phyloP scores from a whole-genome alignment of 139 green algal species.

The Chlamydomonas sp. region DNA sequence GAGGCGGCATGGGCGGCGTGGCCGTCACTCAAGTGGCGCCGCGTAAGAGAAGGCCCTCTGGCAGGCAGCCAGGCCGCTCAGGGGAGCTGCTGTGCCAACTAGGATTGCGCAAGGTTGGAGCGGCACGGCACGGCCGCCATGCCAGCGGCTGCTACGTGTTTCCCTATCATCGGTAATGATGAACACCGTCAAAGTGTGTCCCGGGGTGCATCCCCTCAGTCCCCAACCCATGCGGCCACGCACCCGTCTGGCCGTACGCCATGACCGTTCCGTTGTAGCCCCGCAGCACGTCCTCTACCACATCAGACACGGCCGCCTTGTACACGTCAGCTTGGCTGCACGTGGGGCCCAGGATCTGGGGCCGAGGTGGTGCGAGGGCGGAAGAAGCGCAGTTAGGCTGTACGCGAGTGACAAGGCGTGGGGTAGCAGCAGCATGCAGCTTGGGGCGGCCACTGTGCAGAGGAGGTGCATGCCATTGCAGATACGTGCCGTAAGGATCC shows the following conservation, averaged over 20 bases:
- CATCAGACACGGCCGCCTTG: slow-evolving; percentile 60
- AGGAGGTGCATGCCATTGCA: too few species aligned
- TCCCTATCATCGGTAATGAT: not conserved
- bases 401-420: too few species aligned
- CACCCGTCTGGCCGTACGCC: slow-evolving; percentile 79
- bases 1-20: not conserved
- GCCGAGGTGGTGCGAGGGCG: slow-evolving; percentile 1
- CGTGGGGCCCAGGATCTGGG: slow-evolving; percentile 61
- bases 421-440: too few species aligned
- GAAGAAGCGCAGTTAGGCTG: not conserved
- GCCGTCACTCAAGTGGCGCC: not conserved
- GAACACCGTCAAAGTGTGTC: not conserved
- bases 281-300: slow-evolving; percentile 73
- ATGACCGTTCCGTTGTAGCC: slow-evolving; percentile 91
- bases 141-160: not conserved
- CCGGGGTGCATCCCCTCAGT: not conserved
- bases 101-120: not conserved
- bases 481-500: not conserved
- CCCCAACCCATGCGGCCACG: not conserved
- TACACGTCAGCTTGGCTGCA: slow-evolving; percentile 82
- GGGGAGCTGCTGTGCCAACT: not conserved
- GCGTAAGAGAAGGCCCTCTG: not conserved
- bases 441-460: too few species aligned
- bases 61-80: not conserved
- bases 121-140: not conserved